Evolutionary conservation across 2,329 filamentous ascomycete species (phyloP).

Genomic region (Calonectria henricotiae): DNA sequence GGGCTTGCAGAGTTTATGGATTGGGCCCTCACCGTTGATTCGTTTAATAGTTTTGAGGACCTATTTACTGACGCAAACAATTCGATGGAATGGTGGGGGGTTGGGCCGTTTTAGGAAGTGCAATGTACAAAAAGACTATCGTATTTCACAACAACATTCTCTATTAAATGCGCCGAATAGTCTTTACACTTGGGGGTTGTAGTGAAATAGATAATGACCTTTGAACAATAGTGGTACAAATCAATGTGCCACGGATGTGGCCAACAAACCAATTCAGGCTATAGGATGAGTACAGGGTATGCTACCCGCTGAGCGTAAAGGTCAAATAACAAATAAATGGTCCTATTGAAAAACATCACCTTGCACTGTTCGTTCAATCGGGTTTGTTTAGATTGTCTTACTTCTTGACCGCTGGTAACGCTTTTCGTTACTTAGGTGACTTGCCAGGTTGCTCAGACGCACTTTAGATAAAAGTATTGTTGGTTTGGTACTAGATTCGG

Average conservation of each 20-base stretch:
- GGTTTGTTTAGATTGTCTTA: background rate
- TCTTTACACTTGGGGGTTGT: too few species aligned
- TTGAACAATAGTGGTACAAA: too few species aligned
- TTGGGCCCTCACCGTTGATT: conserved; percentile 52
- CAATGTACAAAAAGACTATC: background rate
- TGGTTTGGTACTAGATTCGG: background rate
- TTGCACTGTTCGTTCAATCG: too few species aligned
- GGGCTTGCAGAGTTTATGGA: conserved; percentile 50
- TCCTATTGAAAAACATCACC: too few species aligned
- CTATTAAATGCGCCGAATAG: too few species aligned
- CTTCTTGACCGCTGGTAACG: background rate
- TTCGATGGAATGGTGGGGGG: conserved; percentile 31
- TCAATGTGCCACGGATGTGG: too few species aligned
- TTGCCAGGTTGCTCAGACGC: background rate
- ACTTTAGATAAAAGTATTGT: background rate
- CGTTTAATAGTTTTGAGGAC: conserved; percentile 50
- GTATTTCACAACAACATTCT: too few species aligned
- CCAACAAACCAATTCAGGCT: too few species aligned
- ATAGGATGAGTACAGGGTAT: background rate
- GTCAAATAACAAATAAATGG: too few species aligned
- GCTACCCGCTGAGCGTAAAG: background rate
- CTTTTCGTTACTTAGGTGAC: background rate
- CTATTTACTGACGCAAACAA: conserved; percentile 43
- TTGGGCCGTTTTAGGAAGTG: conserved; percentile 1
- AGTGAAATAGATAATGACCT: too few species aligned